Conservation (phyloP, 208 protist species). For the Vickermania ingenoplastis region DNA sequence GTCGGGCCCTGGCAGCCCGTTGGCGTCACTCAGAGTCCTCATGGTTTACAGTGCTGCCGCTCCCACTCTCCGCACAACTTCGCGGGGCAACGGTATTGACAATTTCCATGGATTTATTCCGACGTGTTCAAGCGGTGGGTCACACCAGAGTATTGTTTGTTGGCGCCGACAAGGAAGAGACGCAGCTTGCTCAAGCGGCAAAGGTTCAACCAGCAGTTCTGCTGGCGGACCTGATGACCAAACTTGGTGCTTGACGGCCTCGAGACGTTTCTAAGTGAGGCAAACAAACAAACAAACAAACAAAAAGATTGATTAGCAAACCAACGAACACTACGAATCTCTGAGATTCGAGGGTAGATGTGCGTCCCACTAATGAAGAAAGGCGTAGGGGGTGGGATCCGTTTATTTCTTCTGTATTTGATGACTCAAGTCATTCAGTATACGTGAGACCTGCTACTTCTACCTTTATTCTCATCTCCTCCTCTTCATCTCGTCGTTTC, state of each 20-base stretch:
- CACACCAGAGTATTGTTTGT: conserved; percentile 53
- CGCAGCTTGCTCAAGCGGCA: conserved; percentile 16
- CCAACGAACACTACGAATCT: no score
- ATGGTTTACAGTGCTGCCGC: conserved; percentile 55
- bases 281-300: no score
- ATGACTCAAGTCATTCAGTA: no score
- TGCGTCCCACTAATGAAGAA: no score
- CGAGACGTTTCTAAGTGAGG: no score
- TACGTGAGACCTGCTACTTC: no score
- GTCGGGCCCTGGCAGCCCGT: conserved; percentile 1
- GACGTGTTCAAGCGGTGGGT: conserved; percentile 15
- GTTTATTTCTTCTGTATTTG: no score
- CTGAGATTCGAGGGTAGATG: no score
- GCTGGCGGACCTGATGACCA: conserved; percentile 17
- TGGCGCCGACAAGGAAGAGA: conserved; percentile 22
- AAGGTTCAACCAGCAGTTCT: conserved; percentile 42
- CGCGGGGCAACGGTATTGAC: conserved; percentile 5
- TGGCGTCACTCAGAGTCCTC: not conserved
- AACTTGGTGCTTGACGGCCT: conserved; percentile 10
- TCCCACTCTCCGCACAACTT: conserved; percentile 53
- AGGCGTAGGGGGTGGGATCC: no score
- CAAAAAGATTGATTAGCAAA: no score
- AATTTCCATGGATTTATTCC: conserved; percentile 31
- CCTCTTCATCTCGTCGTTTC: no score
- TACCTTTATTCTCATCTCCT: no score